Evolutionary conservation across 1,284 basidiomycete species (phyloP).

Genomic region (Albatrellus sp.): DNA sequence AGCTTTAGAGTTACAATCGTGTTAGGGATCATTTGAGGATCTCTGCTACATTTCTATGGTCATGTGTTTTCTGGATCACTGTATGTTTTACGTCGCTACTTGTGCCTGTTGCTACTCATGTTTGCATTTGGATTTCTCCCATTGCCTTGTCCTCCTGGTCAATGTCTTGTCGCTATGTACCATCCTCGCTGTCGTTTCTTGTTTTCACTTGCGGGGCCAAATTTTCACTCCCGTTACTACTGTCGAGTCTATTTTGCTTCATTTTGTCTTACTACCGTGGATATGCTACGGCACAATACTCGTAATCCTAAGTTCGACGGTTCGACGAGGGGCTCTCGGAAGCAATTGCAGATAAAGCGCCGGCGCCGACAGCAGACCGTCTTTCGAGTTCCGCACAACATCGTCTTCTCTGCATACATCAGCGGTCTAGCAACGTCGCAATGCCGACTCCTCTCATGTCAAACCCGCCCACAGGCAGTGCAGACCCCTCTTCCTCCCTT

Average conservation of each 20-base stretch:
- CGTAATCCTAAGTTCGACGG: no score
- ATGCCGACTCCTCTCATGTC: slow-evolving; percentile 9
- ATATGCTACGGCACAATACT: no score
- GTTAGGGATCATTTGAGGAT: slow-evolving; percentile 5
- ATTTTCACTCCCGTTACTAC: no score
- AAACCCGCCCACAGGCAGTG: slow-evolving; percentile 49
- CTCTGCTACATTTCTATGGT: neutral
- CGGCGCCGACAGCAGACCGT: neutral
- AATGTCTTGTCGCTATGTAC: neutral
- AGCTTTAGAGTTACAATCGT: slow-evolving; percentile 68
- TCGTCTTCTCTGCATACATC: neutral
- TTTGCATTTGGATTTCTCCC: no score
- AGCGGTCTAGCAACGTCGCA: neutral
- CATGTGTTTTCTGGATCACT: neutral
- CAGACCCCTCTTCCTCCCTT: slow-evolving; percentile 60
- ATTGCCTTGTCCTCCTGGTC: neutral
- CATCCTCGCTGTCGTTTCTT: neutral
- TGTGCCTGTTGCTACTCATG: no score
- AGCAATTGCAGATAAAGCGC: neutral
- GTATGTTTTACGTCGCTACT: neutral
- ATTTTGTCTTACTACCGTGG: no score
- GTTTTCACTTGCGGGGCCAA: no score
- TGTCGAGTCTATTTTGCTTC: no score
- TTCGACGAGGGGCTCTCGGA: no score
- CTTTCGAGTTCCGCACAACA: neutral